A percentile compares a stretch with the other conserved stretches of the same genome.
phyloP scores from a whole-genome alignment of 2,329 filamentous ascomycete species.

The Teratosphaeria destructans region DNA sequence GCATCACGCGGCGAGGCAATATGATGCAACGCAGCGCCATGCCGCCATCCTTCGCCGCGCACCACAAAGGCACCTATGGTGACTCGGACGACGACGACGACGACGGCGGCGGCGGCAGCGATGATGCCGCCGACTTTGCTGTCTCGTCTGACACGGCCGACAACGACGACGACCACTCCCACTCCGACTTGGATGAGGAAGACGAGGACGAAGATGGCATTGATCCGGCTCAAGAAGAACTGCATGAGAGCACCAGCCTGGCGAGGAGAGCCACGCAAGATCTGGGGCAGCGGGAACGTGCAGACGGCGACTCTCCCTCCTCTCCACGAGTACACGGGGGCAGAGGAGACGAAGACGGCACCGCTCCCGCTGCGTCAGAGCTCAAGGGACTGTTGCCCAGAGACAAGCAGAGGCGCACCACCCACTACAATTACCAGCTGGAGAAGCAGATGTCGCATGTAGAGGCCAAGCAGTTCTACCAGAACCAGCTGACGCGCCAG shows the following conservation, averaged over 20 bases:
- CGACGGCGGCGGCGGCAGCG: constrained; percentile 15
- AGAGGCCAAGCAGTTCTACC: constrained; percentile 93
- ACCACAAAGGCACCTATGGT: constrained; percentile 6
- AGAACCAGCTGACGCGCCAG: constrained; percentile 54
- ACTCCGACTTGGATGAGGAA: constrained; percentile 10
- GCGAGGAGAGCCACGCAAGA: constrained; percentile 17
- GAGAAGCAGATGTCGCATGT: constrained; percentile 92
- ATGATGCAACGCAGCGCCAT: constrained; percentile 23
- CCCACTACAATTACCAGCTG: constrained; percentile 85
- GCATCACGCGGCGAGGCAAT: not conserved
- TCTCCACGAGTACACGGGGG: constrained; percentile 1
- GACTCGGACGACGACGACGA: constrained; percentile 15
- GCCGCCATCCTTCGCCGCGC: constrained; percentile 16
- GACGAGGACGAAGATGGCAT: constrained; percentile 6
- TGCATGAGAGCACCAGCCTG: constrained; percentile 18
- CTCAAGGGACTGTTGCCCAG: constrained; percentile 32
- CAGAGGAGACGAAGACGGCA: not conserved
- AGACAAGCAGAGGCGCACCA: constrained; percentile 56
- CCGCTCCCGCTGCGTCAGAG: not conserved
- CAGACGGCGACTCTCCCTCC: not conserved
- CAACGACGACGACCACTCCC: constrained; percentile 3
- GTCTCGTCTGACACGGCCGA: constrained; percentile 10
- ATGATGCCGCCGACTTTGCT: constrained; percentile 14
- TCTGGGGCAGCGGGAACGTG: constrained; percentile 5
- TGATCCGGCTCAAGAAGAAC: constrained; percentile 2